Base-by-base conservation (phyloP, 352 stramenopile species). In the Phytophthora meadii region DNA sequence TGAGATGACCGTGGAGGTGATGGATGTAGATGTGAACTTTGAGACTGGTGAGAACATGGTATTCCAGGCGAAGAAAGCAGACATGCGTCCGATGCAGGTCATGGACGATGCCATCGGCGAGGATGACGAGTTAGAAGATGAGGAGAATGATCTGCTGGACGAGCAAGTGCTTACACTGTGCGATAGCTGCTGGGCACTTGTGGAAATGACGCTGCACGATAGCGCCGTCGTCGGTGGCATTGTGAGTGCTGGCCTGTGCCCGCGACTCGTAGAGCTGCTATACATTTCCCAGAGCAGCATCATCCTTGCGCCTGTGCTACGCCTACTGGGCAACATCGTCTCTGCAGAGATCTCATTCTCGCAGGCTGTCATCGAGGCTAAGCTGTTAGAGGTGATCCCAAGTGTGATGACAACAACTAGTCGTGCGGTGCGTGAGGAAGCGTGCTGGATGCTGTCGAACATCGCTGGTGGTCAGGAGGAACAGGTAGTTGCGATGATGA, bases 11-110 rank as follows among this genome's bases (percentile, higher is more conserved):
- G 81, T 95, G 25, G 87, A 95, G 58, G 85, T 95, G 51, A 84
- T 95, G 71, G 87, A 95, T 46, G 87, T 95, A 14, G 87, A 95
- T 30, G 82, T 94, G 45, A 95, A 95, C 63, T 95, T 92, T 54
- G 87, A 95, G 58, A 94, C 87, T 24, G 87, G 87, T 36, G 87
- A 95, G 62, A 93, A 92, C 68, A 82, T 89, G 70, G 69, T 88
- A 11, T 95, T 95, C 62, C 63, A 83, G 52, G 82, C 88, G 6
- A 76, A 79, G 24, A 89, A 88, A 59, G 45, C 68, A 0, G 73
- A 79, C 19, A 63, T 95, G 56, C 78, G 83, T 0, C 82, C 87
- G 15, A 76, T 95, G 71, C 85, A 92, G 52, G 85, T 93, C 24
- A 86, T 94, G 67, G 84, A 95, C 55, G 87, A 93, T 50, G 82